Conservation (phyloP, 805 yeast genomes). For the Saturnispora kantuleensis region DNA sequence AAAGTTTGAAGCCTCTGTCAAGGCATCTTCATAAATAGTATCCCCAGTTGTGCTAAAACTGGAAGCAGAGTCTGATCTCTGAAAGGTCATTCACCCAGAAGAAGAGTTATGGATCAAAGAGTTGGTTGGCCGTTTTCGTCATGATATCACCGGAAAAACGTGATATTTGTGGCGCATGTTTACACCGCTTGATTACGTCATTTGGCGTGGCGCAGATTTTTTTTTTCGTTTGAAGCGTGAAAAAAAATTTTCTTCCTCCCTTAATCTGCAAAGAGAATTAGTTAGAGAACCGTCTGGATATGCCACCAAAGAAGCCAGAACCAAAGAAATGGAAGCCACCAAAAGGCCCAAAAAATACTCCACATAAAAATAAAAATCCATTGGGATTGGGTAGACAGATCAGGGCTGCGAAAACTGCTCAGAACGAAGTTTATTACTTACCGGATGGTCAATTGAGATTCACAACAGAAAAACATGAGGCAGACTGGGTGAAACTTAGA, state of each 20-base stretch:
- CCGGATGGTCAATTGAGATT: constrained; percentile 88
- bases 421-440: constrained; percentile 56
- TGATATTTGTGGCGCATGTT: background rate
- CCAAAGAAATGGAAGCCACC: constrained; percentile 80
- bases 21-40: constrained; percentile 17
- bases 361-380: constrained; percentile 70
- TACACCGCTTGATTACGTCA: too few species aligned
- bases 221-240: background rate
- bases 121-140: background rate
- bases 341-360: constrained; percentile 86
- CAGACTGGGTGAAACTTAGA: constrained; percentile 79
- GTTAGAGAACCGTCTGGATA: background rate
- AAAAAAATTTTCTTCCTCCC: background rate
- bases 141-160: background rate
- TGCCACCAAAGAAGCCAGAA: constrained; percentile 20
- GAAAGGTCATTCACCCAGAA: constrained; percentile 2
- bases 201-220: background rate
- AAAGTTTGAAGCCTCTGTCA: constrained; percentile 9
- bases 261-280: background rate
- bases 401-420: constrained; percentile 60
- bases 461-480: constrained; percentile 77
- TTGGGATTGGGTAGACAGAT: constrained; percentile 83
- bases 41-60: constrained; percentile 12
- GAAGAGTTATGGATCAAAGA: background rate
- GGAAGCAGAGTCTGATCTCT: constrained; percentile 10